Evolutionary conservation across 495 filamentous ascomycete species (phyloP).

Genomic region (Penicillium waksmanii): DNA sequence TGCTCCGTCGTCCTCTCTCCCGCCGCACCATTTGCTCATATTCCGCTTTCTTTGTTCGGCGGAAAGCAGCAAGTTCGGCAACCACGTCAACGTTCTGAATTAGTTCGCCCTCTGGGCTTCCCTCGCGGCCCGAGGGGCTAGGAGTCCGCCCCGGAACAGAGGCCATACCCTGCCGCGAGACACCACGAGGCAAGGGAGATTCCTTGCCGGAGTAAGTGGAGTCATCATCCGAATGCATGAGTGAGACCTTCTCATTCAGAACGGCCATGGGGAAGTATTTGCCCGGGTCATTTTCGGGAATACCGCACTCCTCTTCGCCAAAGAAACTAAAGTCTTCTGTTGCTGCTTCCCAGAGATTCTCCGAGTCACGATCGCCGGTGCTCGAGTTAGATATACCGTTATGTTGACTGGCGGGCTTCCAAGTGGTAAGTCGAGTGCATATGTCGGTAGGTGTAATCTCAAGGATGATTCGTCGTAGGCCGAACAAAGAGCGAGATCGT

Average conservation of each 20-base stretch:
- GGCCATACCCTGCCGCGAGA: constrained; percentile 10
- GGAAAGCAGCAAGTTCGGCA: constrained; percentile 51
- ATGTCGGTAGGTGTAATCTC: constrained; percentile 53
- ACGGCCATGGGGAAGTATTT: constrained; percentile 50
- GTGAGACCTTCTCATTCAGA: constrained; percentile 47
- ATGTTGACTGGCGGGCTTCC: constrained; percentile 43
- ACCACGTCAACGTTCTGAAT: constrained; percentile 49
- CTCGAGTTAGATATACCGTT: constrained; percentile 53
- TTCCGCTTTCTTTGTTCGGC: constrained; percentile 48
- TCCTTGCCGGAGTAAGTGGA: constrained; percentile 22
- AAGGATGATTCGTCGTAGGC: constrained; percentile 57
- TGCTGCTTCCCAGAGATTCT: constrained; percentile 63
- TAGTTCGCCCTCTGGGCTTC: constrained; percentile 12
- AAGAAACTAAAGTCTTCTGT: constrained; percentile 68
- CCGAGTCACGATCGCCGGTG: constrained; percentile 63
- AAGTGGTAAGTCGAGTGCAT: constrained; percentile 28
- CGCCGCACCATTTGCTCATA: constrained; percentile 42
- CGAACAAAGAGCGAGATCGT: constrained; percentile 53
- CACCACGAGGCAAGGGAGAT: constrained; percentile 11
- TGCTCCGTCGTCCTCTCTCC: constrained; percentile 35
- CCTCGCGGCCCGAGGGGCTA: not conserved
- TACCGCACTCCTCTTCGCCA: constrained; percentile 61
- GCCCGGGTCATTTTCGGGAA: constrained; percentile 48
- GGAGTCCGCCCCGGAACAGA: constrained; percentile 4
- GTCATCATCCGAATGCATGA: constrained; percentile 41